Evolutionary conservation across 73 alveolate species (phyloP).

Genomic region (Paramecium sexaurelia): DNA sequence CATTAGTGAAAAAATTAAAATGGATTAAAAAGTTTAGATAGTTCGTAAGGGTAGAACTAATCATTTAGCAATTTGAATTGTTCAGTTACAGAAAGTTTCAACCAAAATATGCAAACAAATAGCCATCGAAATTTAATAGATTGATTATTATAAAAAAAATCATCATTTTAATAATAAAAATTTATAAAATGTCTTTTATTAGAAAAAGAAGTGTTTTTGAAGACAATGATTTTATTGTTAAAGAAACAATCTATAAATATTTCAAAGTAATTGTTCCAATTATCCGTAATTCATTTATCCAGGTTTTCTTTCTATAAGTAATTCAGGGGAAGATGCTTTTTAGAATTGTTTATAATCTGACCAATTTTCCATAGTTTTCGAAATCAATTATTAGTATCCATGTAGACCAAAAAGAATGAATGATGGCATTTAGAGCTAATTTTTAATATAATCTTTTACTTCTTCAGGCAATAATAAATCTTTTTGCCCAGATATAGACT

Average conservation of each 20-base stretch:
- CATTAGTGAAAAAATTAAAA: too few species aligned
- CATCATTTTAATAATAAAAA: too few species aligned
- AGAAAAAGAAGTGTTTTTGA: background rate
- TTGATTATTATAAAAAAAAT: too few species aligned
- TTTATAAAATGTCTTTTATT: too few species aligned
- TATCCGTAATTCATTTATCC: conserved; percentile 15
- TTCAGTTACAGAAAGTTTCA: background rate
- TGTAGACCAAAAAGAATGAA: background rate
- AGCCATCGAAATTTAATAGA: too few species aligned
- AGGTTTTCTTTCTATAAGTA: conserved; percentile 30
- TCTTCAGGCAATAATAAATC: conserved; percentile 8
- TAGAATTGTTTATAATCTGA: conserved; percentile 7
- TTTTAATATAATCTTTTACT: background rate
- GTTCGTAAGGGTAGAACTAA: background rate
- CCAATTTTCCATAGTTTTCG: background rate
- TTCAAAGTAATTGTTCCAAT: conserved; percentile 27
- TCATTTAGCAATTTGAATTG: background rate
- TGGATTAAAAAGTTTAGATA: background rate
- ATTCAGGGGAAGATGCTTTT: conserved; percentile 24
- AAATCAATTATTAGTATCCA: conserved; percentile 4
- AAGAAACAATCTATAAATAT: background rate
- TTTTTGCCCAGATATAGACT: background rate
- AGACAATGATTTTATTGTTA: background rate
- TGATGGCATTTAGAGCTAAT: conserved; percentile 14
- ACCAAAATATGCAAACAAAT: background rate